Evolutionary conservation across 257 asterid genomes (phyloP), one percentile per base, ranked within the genome.

Genomic region (Nicotiana benthamiana): DNA sequence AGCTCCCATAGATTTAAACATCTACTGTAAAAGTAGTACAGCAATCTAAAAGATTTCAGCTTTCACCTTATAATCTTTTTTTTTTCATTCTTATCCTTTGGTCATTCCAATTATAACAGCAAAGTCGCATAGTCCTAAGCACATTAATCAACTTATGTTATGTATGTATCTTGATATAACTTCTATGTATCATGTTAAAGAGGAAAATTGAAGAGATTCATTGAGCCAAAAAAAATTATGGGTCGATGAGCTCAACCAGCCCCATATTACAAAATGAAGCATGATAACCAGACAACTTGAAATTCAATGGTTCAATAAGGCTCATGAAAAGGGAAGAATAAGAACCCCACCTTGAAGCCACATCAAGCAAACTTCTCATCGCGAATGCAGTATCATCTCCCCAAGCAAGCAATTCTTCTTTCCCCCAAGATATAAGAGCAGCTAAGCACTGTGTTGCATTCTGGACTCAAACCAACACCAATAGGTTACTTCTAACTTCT

Each of bases 391-490:
- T 90, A 87, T 95, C 97, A 63, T 89, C 97, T 80, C 85, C 84
- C 99, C 97, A 93, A 75, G 87, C 62, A 80, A 95, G 96, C 82
- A 95, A 87, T 81, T 95, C 98, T 87, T 94, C 95, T 83, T 93
- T 95, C 80, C 96, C 99, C 83, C 90, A 97, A 86, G 93, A 90
- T 56, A 95, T 84, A 36, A 95, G 83, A 81, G 95, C 90, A 85
- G 98, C 97, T 84, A 95, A 84, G 90, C 92, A 95, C 85, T 95
- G 99, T 67, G 97, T 92, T 52, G 97, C 99, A 81, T 95, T 95
- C 99, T 95, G 90, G 85, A 60, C 51, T 20, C 77, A 83, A 78
- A 27, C 77, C 68, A 85, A 82, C 16, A 52, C 51, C 79, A 81
- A 67, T 67, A 57, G 18, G 15, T 77, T 80, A 81, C 48, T 62